These are phyloP conservation scores for Pleurotus sapidus DNA, from an alignment of 768 basidiomycete genomes.

Conservation along the genomic window DNA sequence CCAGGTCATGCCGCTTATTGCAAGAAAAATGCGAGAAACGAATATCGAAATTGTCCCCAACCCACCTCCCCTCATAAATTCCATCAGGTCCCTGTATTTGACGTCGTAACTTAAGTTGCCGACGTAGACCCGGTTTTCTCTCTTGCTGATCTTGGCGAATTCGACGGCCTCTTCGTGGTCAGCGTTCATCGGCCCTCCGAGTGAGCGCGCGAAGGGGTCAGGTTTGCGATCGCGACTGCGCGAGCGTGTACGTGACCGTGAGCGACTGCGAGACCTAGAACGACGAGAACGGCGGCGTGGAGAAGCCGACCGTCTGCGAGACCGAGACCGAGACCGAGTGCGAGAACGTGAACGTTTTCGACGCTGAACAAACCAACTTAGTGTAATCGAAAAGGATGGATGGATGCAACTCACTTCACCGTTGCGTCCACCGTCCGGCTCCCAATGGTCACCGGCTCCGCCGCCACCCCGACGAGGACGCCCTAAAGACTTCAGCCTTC, in stretches of 20 bases:
- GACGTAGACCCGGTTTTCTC: conserved; percentile 98
- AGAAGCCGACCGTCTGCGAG: conserved; percentile 66
- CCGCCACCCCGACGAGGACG: conserved; percentile 38
- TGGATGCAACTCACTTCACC: conserved; percentile 53
- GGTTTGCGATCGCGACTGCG: conserved; percentile 64
- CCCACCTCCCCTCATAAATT: conserved; percentile 99
- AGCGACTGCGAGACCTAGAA: conserved; percentile 41
- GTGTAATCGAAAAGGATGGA: not conserved
- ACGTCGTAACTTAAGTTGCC: conserved; percentile 99
- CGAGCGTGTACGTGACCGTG: conserved; percentile 61
- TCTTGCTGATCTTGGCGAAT: conserved; percentile 93
- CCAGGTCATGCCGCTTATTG: conserved; percentile 27
- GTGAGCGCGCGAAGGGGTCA: conserved; percentile 74
- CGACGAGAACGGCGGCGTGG: conserved; percentile 61
- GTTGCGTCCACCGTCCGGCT: conserved; percentile 74
- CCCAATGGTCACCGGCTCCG: conserved; percentile 73
- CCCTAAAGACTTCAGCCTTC: conserved; percentile 16
- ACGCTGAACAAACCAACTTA: conserved; percentile 37
- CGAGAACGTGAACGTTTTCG: conserved; percentile 72
- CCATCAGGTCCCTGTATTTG: conserved; percentile 98
- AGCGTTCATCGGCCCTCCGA: conserved; percentile 88
- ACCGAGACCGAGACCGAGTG: conserved; percentile 64
- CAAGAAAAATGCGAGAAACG: conserved; percentile 47
- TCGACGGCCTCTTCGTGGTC: conserved; percentile 92
- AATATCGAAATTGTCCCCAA: conserved; percentile 66